Base-by-base conservation (phyloP, 2,329 filamentous ascomycete species). In the Coleophoma eucalyptorum region DNA sequence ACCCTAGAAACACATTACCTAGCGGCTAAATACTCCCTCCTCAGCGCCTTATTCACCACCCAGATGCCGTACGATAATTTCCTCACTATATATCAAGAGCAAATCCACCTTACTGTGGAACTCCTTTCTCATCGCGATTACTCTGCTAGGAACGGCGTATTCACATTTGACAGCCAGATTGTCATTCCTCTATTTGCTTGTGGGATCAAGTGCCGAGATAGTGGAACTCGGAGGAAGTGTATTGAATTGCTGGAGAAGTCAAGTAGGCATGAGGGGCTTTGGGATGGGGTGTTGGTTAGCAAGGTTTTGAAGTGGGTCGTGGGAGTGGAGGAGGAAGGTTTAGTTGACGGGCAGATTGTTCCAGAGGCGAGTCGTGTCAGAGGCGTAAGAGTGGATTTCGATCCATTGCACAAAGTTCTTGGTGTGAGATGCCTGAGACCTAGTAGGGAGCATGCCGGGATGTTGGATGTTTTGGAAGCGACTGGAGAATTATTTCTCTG, bases 161-260 rank as follows among this genome's bases (percentile, higher is more conserved):
- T 86, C 63, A 80, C 79, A 41, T 76, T 82, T 18, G 81, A 84
- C 43, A 65, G 84, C 8, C 82, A 81, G 33, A 80, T 86, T 50
- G 75, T 86, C 3, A 77, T 81, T 5, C 80, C 81, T 0, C 71
- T 87, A 1, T 86, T 80, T 53, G 75, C 83, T 4, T 79, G 83
- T 13, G 82, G 80, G 7, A 83, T 80, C 15, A 38, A 41, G 1
- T 55, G 53, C 43, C 50, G 49, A 1, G 34, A 52, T 10, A 32
- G 44, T 16, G 40, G n/a, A 2, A 34, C 49, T 8, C 34, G 53
- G 15, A 18, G 50, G 18, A 46, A 52, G 43, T 47, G 50, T 11
- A 46, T 51, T 31, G 20, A 20, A 3, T 18, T 55, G 18, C 38
- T 55, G 13, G 41, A 40, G 3, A 6, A 18, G 1, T 42, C 40